These are phyloP conservation scores for Musa beccarii DNA, from an alignment of 176 grass and related monocot species.

Conservation along the genomic window DNA sequence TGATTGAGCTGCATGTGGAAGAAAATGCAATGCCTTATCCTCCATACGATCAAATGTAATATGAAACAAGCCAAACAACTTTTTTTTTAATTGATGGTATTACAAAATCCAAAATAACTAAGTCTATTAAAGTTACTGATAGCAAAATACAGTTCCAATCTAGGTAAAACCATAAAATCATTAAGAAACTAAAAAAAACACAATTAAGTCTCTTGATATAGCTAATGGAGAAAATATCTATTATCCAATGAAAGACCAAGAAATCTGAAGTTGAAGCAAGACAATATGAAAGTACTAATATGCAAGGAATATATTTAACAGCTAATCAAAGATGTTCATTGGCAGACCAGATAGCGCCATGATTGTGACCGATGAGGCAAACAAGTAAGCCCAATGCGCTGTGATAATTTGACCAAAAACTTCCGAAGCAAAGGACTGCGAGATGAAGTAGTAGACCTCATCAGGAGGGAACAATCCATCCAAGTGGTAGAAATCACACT, in stretches of 20 bases:
- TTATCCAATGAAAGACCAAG: neutral
- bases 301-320: neutral
- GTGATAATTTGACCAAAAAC: constrained; percentile 77
- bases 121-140: neutral
- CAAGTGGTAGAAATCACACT: constrained; percentile 51
- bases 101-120: neutral
- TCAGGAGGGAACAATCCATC: constrained; percentile 65
- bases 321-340: constrained; percentile 5
- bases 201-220: too few relatives aligned
- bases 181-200: too few relatives aligned
- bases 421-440: constrained; percentile 86
- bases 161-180: neutral
- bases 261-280: neutral
- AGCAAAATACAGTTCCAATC: neutral
- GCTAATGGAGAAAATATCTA: too few relatives aligned
- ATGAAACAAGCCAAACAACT: neutral
- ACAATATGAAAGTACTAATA: neutral
- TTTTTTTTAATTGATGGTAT: neutral
- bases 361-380: constrained; percentile 58
- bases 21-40: too few relatives aligned
- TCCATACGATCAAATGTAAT: neutral
- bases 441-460: constrained; percentile 62
- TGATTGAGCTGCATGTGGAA: neutral
- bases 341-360: constrained; percentile 74
- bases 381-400: constrained; percentile 63